Conservation (phyloP, 2,329 filamentous ascomycete genomes). For the Apiospora hydei region DNA sequence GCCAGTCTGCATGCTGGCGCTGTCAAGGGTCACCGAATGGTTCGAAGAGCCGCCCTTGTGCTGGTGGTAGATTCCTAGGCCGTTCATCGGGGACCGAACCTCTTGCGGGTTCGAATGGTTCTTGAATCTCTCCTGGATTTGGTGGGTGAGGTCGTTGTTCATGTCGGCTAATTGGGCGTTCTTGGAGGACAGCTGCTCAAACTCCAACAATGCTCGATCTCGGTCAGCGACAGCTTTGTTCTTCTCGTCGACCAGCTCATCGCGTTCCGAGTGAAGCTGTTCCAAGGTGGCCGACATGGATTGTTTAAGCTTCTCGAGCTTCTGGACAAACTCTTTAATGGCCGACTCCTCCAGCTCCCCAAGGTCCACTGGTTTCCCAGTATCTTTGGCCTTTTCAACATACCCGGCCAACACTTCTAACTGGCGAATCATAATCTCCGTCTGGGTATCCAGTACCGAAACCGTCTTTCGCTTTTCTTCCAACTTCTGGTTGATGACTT, state of each 20-base stretch:
- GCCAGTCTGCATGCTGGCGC: slow-evolving; percentile 61
- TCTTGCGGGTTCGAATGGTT: slow-evolving; percentile 59
- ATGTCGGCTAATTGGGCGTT: slow-evolving; percentile 93
- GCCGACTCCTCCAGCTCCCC: slow-evolving; percentile 86
- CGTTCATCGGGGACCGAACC: slow-evolving; percentile 56
- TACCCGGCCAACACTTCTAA: slow-evolving; percentile 89
- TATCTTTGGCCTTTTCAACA: slow-evolving; percentile 85
- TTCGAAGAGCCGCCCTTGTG: slow-evolving; percentile 56
- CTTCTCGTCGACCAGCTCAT: slow-evolving; percentile 85
- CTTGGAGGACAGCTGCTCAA: slow-evolving; percentile 92
- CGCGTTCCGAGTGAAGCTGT: slow-evolving; percentile 73
- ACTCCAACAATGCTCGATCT: slow-evolving; percentile 92
- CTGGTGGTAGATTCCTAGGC: slow-evolving; percentile 64
- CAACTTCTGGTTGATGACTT: slow-evolving; percentile 85
- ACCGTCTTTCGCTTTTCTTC: slow-evolving; percentile 95
- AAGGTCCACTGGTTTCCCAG: slow-evolving; percentile 80
- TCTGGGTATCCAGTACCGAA: slow-evolving; percentile 90
- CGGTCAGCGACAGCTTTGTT: slow-evolving; percentile 83
- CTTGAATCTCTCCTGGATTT: slow-evolving; percentile 93
- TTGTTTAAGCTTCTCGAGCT: slow-evolving; percentile 67
- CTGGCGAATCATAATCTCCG: slow-evolving; percentile 93
- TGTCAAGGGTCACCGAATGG: slow-evolving; percentile 60
- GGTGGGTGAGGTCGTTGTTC: slow-evolving; percentile 94
- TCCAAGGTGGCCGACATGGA: slow-evolving; percentile 65
- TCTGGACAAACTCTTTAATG: slow-evolving; percentile 89